Conservation (phyloP, 169 alveolate genomes). For the Theileria annulata region DNA sequence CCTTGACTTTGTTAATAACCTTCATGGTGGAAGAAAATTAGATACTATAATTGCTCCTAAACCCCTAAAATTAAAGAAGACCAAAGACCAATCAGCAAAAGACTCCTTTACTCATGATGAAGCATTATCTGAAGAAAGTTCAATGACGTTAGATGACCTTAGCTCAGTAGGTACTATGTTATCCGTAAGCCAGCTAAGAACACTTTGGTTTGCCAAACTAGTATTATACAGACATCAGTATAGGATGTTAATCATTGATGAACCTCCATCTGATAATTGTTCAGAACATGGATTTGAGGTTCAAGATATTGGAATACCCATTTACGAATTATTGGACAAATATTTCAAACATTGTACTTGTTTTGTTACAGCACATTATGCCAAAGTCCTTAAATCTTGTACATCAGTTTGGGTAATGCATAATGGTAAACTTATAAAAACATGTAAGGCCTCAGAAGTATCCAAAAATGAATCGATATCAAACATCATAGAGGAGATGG, state of each 20-base stretch:
- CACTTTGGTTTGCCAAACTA: conserved; percentile 75
- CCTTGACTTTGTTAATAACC: conserved; percentile 22
- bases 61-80: background rate
- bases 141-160: background rate
- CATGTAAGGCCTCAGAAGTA: conserved; percentile 12
- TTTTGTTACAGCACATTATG: conserved; percentile 10
- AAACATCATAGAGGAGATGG: conserved; percentile 20
- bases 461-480: conserved; percentile 19
- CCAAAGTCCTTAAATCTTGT: conserved; percentile 34
- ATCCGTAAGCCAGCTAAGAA: conserved; percentile 64
- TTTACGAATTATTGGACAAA: background rate
- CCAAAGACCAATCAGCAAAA: conserved; percentile 7
- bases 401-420: conserved; percentile 40
- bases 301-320: conserved; percentile 18
- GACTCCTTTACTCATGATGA: background rate
- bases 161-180: background rate
- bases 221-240: conserved; percentile 69
- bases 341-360: conserved; percentile 4
- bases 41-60: conserved; percentile 37
- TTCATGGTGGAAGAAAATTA: conserved; percentile 5
- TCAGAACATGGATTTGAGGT: background rate
- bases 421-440: conserved; percentile 15
- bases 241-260: conserved; percentile 78
- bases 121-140: background rate
- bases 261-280: conserved; percentile 76